Percentiles rank a stretch among this genome's conserved stretches.
phyloP scores from a whole-genome alignment of 805 yeast genomes.

The Candida takata region DNA sequence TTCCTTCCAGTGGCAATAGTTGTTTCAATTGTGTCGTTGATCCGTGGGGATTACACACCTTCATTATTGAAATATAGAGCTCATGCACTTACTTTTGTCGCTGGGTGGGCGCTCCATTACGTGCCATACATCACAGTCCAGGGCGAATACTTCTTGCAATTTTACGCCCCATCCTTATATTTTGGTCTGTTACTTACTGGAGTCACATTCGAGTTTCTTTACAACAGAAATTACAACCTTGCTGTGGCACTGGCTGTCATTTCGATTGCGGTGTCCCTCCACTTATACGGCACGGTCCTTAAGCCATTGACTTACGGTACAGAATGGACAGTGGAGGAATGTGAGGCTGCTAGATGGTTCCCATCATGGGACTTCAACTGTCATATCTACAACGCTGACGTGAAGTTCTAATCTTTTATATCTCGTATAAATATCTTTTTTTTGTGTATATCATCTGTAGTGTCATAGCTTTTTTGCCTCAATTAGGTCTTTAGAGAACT shows the following conservation, averaged over 20 bases:
- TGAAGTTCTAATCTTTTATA: too few relatives aligned
- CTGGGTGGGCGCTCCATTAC: constrained; percentile 55
- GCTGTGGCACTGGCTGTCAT: constrained; percentile 24
- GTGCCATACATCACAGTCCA: constrained; percentile 41
- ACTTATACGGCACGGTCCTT: constrained; percentile 18
- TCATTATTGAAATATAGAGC: constrained; percentile 10
- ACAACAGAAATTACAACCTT: constrained; percentile 22
- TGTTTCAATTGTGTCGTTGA: constrained; percentile 18
- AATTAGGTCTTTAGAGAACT: constrained; percentile 33
- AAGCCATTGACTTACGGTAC: constrained; percentile 41
- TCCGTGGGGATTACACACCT: constrained; percentile 19
- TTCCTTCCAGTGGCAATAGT: constrained; percentile 24
- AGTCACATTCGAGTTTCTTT: constrained; percentile 37
- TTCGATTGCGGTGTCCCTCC: constrained; percentile 13
- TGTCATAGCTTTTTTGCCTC: constrained; percentile 23
- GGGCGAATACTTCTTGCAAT: constrained; percentile 33
- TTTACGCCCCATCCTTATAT: constrained; percentile 44
- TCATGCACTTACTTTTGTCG: constrained; percentile 23
- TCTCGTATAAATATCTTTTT: too few relatives aligned
- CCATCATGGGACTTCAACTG: constrained; percentile 41
- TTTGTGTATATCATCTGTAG: too few relatives aligned
- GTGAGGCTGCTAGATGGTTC: constrained; percentile 31
- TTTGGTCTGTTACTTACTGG: constrained; percentile 40
- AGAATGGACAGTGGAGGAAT: constrained; percentile 36
- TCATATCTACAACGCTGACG: constrained; percentile 16